phyloP scores from a whole-genome alignment of 306 rosid genomes.

The Dalbergia oliveri region DNA sequence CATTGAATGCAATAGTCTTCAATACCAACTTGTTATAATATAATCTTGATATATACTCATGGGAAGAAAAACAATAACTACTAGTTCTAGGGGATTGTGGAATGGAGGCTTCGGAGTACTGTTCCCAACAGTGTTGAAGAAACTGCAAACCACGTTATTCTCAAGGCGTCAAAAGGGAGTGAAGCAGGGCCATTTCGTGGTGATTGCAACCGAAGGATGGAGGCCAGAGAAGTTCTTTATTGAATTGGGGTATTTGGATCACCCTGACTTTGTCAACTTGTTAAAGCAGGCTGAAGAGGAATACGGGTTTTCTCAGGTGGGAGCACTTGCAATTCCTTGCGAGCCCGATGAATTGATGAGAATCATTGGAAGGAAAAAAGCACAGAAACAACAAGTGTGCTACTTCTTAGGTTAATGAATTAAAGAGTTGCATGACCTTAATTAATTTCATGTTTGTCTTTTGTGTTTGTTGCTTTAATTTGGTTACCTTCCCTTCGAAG shows the following conservation, averaged over 20 bases:
- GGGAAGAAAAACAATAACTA: slow-evolving; percentile 43
- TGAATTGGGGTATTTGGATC: slow-evolving; percentile 45
- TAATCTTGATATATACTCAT: slow-evolving; percentile 27
- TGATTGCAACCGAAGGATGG: slow-evolving; percentile 55
- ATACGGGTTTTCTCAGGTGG: slow-evolving; percentile 58
- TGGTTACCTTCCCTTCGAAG: not conserved
- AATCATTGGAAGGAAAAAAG: slow-evolving; percentile 44
- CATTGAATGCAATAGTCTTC: slow-evolving; percentile 1
- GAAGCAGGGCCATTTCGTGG: slow-evolving; percentile 61
- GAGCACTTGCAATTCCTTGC: slow-evolving; percentile 57
- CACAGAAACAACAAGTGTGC: not conserved
- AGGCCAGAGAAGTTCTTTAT: slow-evolving; percentile 47
- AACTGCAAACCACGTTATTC: slow-evolving; percentile 16
- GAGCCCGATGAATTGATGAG: slow-evolving; percentile 53
- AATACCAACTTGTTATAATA: not conserved
- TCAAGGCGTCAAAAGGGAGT: slow-evolving; percentile 43
- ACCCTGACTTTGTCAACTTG: slow-evolving; percentile 55
- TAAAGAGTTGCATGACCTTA: not conserved
- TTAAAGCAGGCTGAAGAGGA: slow-evolving; percentile 60
- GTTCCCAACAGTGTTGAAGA: slow-evolving; percentile 36
- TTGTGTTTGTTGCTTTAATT: not conserved
- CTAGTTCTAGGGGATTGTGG: slow-evolving; percentile 38
- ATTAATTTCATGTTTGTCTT: not conserved
- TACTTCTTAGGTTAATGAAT: not conserved
- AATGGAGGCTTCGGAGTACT: slow-evolving; percentile 48